Evolutionary conservation across 768 basidiomycete species (phyloP), one percentile per base, ranked within the genome.

Genomic region (Tricholoma terreum): DNA sequence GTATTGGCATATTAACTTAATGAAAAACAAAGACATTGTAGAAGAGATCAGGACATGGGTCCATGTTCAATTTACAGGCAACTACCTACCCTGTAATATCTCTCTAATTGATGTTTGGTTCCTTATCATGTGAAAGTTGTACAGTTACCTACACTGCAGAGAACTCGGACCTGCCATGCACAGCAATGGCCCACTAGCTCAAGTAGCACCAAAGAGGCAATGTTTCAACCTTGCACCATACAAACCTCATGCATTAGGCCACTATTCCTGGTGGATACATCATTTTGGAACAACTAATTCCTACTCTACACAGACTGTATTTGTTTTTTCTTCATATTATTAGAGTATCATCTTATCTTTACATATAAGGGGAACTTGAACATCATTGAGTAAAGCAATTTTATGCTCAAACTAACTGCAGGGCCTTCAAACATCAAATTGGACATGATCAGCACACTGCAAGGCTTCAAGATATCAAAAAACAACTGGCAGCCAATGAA

Each of bases 231-330:
- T 66, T 1, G 31, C 42, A n/a, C 71, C 68, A 1, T 71, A 67
- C 60, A 75, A 75, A 50, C 58, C 66, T 4, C 73, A 74, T 57
- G 63, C 68, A 1, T 43, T 75, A 0, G 69, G 65, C 0, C 66
- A 75, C 56, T 69, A 71, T 42, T 50, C 59, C 0, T 21, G 36
- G 1, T 59, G 61, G 2, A 72, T 75, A 11, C 36, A 42, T 1
- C 3, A 24, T 0, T 67, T 59, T 17, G 71, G 75, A 0, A 74
- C 68, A 0, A 71, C 70, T 6, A 71, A 77, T 50, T 72, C 67
- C 0, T 75, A 69, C 43, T 70, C 70, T 0, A 75, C 70, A 1
- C 69, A 74, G 17, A 53, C 59, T 15, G 71, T 76, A 50, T n/a
- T 38, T 63, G 52, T 34, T 19, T 50, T 31, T 15, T n/a, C n/a